Conservation (phyloP, 2,329 filamentous ascomycete species). For the Diaporthe capsici region DNA sequence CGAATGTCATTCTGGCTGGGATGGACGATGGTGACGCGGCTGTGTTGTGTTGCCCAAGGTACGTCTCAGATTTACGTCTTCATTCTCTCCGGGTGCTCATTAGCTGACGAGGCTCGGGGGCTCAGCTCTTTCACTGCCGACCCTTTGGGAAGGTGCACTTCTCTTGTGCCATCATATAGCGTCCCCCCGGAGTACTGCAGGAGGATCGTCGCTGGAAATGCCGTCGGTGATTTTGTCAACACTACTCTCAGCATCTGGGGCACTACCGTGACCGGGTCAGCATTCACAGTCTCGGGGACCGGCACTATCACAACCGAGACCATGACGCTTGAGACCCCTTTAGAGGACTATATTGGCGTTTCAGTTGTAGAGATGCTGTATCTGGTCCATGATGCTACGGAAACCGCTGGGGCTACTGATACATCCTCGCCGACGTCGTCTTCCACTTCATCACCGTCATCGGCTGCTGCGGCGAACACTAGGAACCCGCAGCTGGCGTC, state of each 20-base stretch:
- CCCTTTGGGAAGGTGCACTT: background rate
- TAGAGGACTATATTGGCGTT: background rate
- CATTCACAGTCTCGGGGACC: background rate
- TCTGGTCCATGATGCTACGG: conserved; percentile 19
- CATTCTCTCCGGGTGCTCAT: background rate
- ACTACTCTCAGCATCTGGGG: conserved; percentile 28
- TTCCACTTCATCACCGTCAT: background rate
- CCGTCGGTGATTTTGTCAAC: background rate
- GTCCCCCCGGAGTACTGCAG: background rate
- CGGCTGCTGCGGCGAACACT: background rate
- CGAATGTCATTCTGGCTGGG: conserved; percentile 17
- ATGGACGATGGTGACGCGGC: conserved; percentile 28
- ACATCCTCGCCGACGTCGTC: background rate
- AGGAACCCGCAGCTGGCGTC: background rate
- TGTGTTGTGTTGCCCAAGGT: conserved; percentile 34
- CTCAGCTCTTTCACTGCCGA: conserved; percentile 7
- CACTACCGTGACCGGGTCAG: background rate
- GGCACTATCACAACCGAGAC: background rate
- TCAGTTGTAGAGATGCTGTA: conserved; percentile 6
- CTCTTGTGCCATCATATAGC: conserved; percentile 12
- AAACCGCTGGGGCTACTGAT: background rate
- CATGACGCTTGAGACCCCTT: background rate
- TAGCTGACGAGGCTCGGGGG: background rate
- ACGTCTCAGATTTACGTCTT: background rate
- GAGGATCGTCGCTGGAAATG: background rate